These are phyloP conservation scores for Beauveria caledonica DNA, from an alignment of 2,329 filamentous ascomycete species.

Conservation along the genomic window DNA sequence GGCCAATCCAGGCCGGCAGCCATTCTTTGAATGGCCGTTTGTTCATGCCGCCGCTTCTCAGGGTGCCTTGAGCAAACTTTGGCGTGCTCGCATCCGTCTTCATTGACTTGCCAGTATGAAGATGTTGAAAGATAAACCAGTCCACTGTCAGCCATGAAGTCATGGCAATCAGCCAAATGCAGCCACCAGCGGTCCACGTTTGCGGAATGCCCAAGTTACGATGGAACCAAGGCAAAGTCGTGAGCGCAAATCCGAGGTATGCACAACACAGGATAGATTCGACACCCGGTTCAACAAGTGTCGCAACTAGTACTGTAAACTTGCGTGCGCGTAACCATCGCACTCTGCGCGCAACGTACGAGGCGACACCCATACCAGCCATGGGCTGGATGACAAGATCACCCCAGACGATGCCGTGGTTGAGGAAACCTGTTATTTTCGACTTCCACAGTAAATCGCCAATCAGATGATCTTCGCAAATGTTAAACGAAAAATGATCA, in stretches of 20 bases:
- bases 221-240: constrained; percentile 59
- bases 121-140: constrained; percentile 59
- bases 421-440: constrained; percentile 55
- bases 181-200: constrained; percentile 59
- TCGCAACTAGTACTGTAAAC: constrained; percentile 84
- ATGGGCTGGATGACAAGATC: constrained; percentile 89
- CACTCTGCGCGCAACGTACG: constrained; percentile 73
- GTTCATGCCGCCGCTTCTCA: constrained; percentile 29
- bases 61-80: constrained; percentile 52
- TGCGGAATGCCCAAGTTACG: constrained; percentile 43
- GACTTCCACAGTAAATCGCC: constrained; percentile 83
- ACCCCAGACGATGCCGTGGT: constrained; percentile 77
- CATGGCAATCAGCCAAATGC: constrained; percentile 60
- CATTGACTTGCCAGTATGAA: constrained; percentile 67
- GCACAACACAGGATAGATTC: constrained; percentile 79
- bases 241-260: constrained; percentile 72
- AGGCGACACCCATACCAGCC: constrained; percentile 64
- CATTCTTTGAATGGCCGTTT: constrained; percentile 59
- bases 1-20: constrained; percentile 73
- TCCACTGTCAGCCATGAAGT: constrained; percentile 67
- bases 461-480: constrained; percentile 96
- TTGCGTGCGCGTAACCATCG: constrained; percentile 91
- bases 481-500: constrained; percentile 90
- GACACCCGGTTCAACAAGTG: constrained; percentile 84
- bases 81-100: constrained; percentile 67